These are phyloP conservation scores for Boletus patriciae DNA, from an alignment of 768 basidiomycete genomes.

Conservation along the genomic window DNA sequence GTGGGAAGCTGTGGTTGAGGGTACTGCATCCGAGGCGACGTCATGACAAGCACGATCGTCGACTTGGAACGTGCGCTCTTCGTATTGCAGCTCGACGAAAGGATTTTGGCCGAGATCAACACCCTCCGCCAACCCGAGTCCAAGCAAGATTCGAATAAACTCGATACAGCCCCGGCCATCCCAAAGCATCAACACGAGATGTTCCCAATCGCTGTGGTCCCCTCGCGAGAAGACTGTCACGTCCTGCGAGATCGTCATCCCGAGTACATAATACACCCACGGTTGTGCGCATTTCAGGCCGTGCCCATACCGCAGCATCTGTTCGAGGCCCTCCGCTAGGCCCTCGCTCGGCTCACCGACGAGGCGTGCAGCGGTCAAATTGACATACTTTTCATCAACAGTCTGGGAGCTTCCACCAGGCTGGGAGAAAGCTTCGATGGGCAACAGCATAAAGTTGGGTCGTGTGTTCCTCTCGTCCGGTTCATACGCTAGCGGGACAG, in stretches of 20 bases:
- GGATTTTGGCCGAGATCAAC: conserved; percentile 1
- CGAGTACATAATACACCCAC: conserved; percentile 9
- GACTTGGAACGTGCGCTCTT: no score
- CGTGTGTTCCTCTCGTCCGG: background rate
- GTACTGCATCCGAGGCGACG: no score
- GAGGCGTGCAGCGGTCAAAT: background rate
- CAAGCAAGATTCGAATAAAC: background rate
- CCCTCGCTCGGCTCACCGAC: conserved; percentile 2
- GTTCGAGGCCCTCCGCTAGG: background rate
- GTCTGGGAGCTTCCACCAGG: background rate
- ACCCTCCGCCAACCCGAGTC: background rate
- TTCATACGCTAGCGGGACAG: background rate
- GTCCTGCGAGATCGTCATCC: background rate
- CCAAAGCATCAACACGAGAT: background rate
- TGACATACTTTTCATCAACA: background rate
- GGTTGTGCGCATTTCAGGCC: conserved; percentile 5
- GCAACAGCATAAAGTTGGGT: conserved; percentile 17
- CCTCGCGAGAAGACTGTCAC: background rate
- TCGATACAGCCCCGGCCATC: background rate
- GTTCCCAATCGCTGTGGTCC: background rate
- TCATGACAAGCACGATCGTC: no score
- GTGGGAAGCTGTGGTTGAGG: no score
- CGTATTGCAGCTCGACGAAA: background rate
- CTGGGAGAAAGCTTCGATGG: conserved; percentile 8
- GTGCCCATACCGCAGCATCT: background rate